phyloP scores from a whole-genome alignment of 2,329 filamentous ascomycete species.

The Cladophialophora chaetospira region DNA sequence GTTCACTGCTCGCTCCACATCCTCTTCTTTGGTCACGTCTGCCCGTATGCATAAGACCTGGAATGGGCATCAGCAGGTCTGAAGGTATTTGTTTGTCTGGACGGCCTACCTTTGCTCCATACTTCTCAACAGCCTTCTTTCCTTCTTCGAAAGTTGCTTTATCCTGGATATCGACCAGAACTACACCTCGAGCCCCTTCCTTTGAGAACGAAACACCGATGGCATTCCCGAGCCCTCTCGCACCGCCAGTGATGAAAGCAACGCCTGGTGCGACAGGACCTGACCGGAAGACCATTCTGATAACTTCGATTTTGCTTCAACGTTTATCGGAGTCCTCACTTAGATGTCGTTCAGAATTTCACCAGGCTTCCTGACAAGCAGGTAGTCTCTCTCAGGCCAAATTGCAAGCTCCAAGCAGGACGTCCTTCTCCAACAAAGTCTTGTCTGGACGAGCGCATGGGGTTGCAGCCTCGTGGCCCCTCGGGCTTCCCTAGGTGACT shows the following conservation, averaged over 20 bases:
- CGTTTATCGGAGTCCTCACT: no score
- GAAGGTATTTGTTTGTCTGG: background rate
- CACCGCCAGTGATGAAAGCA: conserved; percentile 44
- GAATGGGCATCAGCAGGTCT: background rate
- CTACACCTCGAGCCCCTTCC: conserved; percentile 43
- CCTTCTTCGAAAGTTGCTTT: conserved; percentile 20
- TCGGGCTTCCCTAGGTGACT: background rate
- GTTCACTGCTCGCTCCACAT: conserved; percentile 24
- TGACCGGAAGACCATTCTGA: conserved; percentile 20
- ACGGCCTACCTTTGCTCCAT: conserved; percentile 16
- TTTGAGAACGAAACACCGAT: conserved; percentile 39
- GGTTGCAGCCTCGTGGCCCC: background rate
- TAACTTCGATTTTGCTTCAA: no score
- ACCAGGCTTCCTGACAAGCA: no score
- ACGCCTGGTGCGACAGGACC: conserved; percentile 23
- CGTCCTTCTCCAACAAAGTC: background rate
- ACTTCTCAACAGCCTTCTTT: conserved; percentile 22
- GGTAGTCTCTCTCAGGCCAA: no score
- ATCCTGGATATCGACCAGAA: conserved; percentile 34
- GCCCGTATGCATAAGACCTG: conserved; percentile 24
- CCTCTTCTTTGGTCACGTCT: conserved; percentile 27
- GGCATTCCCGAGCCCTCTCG: conserved; percentile 40
- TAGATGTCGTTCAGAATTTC: no score
- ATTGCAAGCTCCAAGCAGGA: no score
- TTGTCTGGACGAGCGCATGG: background rate